Conservation (phyloP, 768 basidiomycete genomes). For the Russula ochroleuca region DNA sequence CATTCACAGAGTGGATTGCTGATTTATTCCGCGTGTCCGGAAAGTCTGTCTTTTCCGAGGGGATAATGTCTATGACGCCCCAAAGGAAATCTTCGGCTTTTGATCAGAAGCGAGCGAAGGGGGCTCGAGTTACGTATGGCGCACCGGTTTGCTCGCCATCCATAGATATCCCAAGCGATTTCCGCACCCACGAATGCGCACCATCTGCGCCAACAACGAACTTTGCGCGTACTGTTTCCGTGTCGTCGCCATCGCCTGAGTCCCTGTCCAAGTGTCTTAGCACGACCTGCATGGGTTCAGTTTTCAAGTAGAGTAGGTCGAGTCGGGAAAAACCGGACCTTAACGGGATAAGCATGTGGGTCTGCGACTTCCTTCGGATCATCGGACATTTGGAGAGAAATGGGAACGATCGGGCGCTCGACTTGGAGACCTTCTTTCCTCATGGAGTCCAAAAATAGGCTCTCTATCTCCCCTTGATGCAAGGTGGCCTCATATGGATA, state of each 20-base stretch:
- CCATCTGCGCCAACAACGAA: slow-evolving; percentile 78
- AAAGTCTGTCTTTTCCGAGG: slow-evolving; percentile 44
- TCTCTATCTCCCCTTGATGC: slow-evolving; percentile 57
- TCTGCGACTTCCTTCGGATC: slow-evolving; percentile 35
- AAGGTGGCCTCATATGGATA: slow-evolving; percentile 71
- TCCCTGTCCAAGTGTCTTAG: slow-evolving; percentile 41
- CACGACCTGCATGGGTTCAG: slow-evolving; percentile 37
- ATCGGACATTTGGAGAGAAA: slow-evolving; percentile 45
- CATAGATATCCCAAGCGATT: slow-evolving; percentile 59
- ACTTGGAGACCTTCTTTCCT: slow-evolving; percentile 44
- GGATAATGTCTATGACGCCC: slow-evolving; percentile 67
- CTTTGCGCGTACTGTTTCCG: slow-evolving; percentile 62
- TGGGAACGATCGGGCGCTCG: slow-evolving; percentile 47
- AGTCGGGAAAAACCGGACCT: slow-evolving; percentile 29
- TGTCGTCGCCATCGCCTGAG: slow-evolving; percentile 37
- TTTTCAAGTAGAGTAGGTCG: too few species aligned
- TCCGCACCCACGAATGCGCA: slow-evolving; percentile 82
- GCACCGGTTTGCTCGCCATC: slow-evolving; percentile 64
- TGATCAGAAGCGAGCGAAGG: background rate
- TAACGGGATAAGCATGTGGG: slow-evolving; percentile 34
- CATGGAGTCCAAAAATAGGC: slow-evolving; percentile 56
- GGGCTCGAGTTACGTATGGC: background rate
- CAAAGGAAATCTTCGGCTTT: slow-evolving; percentile 58
- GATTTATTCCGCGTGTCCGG: slow-evolving; percentile 49
- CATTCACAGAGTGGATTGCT: slow-evolving; percentile 48